Evolutionary conservation across 2,329 filamentous ascomycete genomes (phyloP), one percentile per base, ranked within the genome.

Genomic region (Herpotrichia juniperi): DNA sequence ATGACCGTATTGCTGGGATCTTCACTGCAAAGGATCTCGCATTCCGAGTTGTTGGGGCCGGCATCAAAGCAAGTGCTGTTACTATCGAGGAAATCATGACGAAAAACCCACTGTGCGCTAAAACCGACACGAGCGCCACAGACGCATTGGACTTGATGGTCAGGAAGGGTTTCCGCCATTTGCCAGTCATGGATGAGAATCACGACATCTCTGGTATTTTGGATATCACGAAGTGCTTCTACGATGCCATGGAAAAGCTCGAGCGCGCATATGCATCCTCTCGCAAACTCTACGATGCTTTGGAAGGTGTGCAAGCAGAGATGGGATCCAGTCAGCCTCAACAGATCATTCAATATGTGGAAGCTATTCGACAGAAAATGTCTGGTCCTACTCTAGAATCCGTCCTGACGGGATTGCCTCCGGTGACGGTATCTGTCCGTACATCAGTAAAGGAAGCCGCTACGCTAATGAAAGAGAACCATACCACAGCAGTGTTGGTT

Each of bases 61-160:
- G 94, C 24, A 83, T 93, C 68, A 96, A 96, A 79, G 90, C 94
- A 26, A 88, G 86, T 73, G 91, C 88, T 71, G 86, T 97, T 64
- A 96, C 91, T 19, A 97, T 99, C 72, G 90, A 92, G 62, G 93
- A 97, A 72, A 99, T 99, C 75, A 99, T 99, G 94, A 99, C 94
- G 72, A 97, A 97, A 82, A 99, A 99, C 79, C 94, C 94, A 10
- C 85, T 99, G 14, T 99, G 94, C 74, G 94, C 94, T 48, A 87
- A 94, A 73, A 99, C 94, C 51, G 94, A 99, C 72, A 99, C 94
- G 28, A 97, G 93, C 76, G 94, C 94, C 30, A 99, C 94, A 37
- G 94, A 99, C 80, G 94, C 94, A 26, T 80, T 99, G 58, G 93
- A 99, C 75, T 83, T 97, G 51, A 99, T 99, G 94, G 94, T 99